A percentile compares a stretch with the other conserved stretches of the same genome.
phyloP scores from a whole-genome alignment of 139 green algal species.

The Chlorella sorokiniana region DNA sequence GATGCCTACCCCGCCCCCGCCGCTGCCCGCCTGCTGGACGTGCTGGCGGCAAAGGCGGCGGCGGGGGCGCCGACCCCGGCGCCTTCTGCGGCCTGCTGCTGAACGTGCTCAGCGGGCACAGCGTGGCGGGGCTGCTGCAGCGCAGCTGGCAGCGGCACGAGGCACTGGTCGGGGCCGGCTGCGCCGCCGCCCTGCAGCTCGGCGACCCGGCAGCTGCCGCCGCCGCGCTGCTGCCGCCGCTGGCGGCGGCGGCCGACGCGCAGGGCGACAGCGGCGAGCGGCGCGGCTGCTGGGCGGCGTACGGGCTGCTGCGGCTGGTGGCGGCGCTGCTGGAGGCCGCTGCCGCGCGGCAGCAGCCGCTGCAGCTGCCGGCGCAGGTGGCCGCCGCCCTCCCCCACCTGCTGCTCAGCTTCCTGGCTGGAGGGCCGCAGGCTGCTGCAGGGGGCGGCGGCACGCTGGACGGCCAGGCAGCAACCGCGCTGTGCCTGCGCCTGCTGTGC shows the following conservation, averaged over 20 bases:
- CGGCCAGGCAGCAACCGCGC: not conserved
- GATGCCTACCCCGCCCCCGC: slow-evolving; percentile 5
- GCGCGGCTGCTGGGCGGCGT: not conserved
- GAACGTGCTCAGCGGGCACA: slow-evolving; percentile 24
- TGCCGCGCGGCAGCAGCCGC: not conserved
- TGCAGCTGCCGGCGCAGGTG: not conserved
- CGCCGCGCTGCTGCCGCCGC: not conserved
- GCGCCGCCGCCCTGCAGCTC: not conserved
- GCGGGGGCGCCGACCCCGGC: not conserved
- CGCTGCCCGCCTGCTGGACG: slow-evolving; percentile 3
- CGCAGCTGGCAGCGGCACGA: slow-evolving; percentile 29
- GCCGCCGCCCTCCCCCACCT: not conserved
- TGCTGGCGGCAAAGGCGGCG: not conserved
- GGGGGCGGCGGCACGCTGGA: not conserved
- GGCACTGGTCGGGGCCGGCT: slow-evolving; percentile 22
- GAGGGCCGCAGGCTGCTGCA: not conserved
- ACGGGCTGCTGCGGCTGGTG: slow-evolving; percentile 6
- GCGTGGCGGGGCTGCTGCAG: slow-evolving; percentile 18
- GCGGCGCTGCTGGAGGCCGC: not conserved
- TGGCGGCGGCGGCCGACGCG: not conserved
- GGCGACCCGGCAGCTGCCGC: not conserved
- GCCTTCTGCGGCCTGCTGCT: slow-evolving; percentile 33
- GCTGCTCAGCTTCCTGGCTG: slow-evolving; percentile 6
- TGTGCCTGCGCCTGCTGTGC: slow-evolving; percentile 1
- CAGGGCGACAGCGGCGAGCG: not conserved